Base-by-base conservation (phyloP, 2,329 filamentous ascomycete species). In the Verticillium nubilum region DNA sequence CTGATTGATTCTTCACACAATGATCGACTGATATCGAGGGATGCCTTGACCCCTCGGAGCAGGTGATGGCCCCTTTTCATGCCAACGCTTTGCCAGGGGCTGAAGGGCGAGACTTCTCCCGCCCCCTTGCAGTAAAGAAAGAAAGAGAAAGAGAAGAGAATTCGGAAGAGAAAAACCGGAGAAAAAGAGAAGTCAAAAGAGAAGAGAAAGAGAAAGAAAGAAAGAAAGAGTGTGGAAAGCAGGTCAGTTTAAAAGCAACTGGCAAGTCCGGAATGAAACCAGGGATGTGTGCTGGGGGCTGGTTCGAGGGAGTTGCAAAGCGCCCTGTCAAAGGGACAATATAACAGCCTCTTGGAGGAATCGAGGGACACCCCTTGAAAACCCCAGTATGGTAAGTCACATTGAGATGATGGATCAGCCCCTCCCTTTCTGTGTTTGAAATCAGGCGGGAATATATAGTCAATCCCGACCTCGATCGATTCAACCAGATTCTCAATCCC, bases 131-230 rank as follows among this genome's bases (percentile, higher is more conserved):
- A 13, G 42, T 50, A 56, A 33, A 54, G 53, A 54, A 54, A 54
- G 54, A 56, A 56, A 56, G 54, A 56, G 54, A 56, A 56, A 56
- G 54, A 56, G 54, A 47, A 28, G 54, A 56, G 54, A 56, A 29
- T 13, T 28, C 19, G 13, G 42, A 28, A 56, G 54, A 56, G 54
- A 56, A 56, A 56, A 56, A 13, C 7, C 19, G 54, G 42, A 47
- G 35, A 25, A 56, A 56, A 56, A 47, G 54, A 56, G 33, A 37
- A 56, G 26, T 26, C 37, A 37, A 56, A 56, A 47, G 54, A 56
- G 54, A 27, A 47, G 54, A 56, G 54, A 23, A 56, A 56, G 54
- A 56, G 54, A 56, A 42, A 56, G 54, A 56, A 56, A 56, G 54
- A 42, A 42, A 56, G 54, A 56, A 26, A 56, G 19, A 37, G 28